Conservation (phyloP, 768 basidiomycete genomes). For the Mycena floridula region DNA sequence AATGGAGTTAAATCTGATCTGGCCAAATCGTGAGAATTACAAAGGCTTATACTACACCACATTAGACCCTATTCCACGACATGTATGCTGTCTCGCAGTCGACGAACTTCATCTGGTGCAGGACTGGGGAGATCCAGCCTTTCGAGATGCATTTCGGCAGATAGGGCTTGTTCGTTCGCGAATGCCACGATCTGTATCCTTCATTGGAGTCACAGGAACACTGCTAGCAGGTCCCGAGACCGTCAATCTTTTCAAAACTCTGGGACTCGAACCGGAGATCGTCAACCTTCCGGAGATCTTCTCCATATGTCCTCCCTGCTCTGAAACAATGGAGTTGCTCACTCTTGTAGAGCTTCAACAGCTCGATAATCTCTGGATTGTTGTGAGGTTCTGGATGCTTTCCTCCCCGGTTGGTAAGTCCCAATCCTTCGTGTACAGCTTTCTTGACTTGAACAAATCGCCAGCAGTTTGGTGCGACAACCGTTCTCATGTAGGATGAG, state of each 20-base stretch:
- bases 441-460: constrained; percentile 10
- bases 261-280: constrained; percentile 9
- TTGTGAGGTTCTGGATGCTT: constrained; percentile 8
- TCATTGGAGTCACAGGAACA: constrained; percentile 10
- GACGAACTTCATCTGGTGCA: constrained; percentile 15
- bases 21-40: too few species aligned
- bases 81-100: constrained; percentile 6
- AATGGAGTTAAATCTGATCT: too few species aligned
- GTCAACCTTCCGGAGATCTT: constrained; percentile 1
- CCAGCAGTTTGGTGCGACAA: constrained; percentile 12
- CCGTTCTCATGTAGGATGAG: constrained; percentile 6
- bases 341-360: constrained; percentile 5
- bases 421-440: constrained; percentile 8
- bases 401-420: constrained; percentile 5
- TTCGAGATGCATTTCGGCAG: constrained; percentile 10
- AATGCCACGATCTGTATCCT: not conserved
- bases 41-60: too few species aligned
- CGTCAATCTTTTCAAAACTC: constrained; percentile 4
- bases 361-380: constrained; percentile 1
- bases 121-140: constrained; percentile 10
- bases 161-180: constrained; percentile 2
- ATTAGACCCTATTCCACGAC: constrained; percentile 3
- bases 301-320: constrained; percentile 2
- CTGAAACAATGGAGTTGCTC: constrained; percentile 7
- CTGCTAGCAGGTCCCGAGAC: constrained; percentile 3